Conservation (phyloP, 768 basidiomycete species). For the Pisolithus orientalis region DNA sequence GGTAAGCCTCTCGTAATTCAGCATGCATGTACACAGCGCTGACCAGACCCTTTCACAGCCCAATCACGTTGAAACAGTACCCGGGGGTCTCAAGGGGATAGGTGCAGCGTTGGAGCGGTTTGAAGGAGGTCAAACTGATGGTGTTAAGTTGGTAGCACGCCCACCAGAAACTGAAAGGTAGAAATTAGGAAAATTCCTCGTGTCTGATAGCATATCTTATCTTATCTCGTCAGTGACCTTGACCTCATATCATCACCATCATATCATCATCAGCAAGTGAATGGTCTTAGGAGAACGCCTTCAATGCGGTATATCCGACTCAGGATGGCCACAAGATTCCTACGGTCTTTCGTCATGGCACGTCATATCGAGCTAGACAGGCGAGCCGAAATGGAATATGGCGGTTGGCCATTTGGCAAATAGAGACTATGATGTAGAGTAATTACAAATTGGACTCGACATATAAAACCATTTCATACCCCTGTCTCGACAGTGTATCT, state of each 20-base stretch:
- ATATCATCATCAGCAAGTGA: conserved; percentile 15
- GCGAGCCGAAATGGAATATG: conserved; percentile 22
- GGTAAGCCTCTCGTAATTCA: conserved; percentile 15
- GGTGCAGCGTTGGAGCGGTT: conserved; percentile 36
- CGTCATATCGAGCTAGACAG: conserved; percentile 21
- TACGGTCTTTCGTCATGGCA: conserved; percentile 25
- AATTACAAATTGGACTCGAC: neutral
- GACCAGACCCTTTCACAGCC: conserved; percentile 26
- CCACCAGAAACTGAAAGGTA: conserved; percentile 40
- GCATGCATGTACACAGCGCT: neutral
- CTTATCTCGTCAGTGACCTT: conserved; percentile 18
- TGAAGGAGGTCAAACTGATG: conserved; percentile 35
- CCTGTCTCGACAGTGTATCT: neutral
- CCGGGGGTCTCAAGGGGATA: conserved; percentile 38
- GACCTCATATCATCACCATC: conserved; percentile 10
- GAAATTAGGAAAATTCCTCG: conserved; percentile 10
- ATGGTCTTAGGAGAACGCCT: conserved; percentile 22
- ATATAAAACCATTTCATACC: neutral
- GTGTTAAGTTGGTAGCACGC: conserved; percentile 37
- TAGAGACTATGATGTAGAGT: conserved; percentile 9
- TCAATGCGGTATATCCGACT: conserved; percentile 27
- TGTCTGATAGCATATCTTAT: conserved; percentile 12
- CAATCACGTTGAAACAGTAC: conserved; percentile 35
- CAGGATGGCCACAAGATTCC: conserved; percentile 25
- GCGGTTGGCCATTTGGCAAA: conserved; percentile 26